Evolutionary conservation across 345 rosid genomes (phyloP).

Genomic region (Moricandia arvensis): DNA sequence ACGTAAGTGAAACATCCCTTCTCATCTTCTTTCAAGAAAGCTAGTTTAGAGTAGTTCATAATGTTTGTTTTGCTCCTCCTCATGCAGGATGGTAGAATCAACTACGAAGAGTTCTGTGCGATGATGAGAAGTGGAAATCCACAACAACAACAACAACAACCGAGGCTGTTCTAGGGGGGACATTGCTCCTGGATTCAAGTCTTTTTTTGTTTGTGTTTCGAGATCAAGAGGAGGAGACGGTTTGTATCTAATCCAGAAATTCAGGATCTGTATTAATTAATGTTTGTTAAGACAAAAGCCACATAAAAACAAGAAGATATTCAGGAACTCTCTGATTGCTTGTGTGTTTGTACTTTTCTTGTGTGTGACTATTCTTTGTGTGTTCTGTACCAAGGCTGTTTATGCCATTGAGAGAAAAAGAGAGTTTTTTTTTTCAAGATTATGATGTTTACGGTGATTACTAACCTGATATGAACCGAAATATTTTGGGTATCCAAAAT

Average conservation of each 20-base stretch:
- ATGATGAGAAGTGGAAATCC: constrained; percentile 93
- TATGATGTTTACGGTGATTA: background rate
- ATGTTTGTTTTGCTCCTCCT: background rate
- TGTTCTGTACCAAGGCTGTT: constrained; percentile 24
- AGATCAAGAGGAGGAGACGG: background rate
- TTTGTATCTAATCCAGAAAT: constrained; percentile 30
- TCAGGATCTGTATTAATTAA: constrained; percentile 15
- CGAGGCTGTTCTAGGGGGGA: constrained; percentile 41
- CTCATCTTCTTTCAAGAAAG: constrained; percentile 1
- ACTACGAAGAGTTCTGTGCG: constrained; percentile 72
- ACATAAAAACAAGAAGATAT: constrained; percentile 21
- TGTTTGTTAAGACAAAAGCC: constrained; percentile 19
- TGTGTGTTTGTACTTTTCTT: constrained; percentile 15
- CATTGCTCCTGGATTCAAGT: constrained; percentile 11
- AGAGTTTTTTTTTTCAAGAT: background rate
- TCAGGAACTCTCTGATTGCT: constrained; percentile 28
- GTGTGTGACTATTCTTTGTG: background rate
- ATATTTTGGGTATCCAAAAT: no score
- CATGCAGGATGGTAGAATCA: constrained; percentile 84
- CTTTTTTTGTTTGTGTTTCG: no score
- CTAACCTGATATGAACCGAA: background rate
- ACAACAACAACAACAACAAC: constrained; percentile 38
- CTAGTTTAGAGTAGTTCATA: background rate
- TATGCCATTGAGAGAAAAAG: constrained; percentile 24
- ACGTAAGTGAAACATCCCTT: constrained; percentile 38